Conservation (phyloP, 176 grass and related monocot genomes). For the Ensete ventricosum region DNA sequence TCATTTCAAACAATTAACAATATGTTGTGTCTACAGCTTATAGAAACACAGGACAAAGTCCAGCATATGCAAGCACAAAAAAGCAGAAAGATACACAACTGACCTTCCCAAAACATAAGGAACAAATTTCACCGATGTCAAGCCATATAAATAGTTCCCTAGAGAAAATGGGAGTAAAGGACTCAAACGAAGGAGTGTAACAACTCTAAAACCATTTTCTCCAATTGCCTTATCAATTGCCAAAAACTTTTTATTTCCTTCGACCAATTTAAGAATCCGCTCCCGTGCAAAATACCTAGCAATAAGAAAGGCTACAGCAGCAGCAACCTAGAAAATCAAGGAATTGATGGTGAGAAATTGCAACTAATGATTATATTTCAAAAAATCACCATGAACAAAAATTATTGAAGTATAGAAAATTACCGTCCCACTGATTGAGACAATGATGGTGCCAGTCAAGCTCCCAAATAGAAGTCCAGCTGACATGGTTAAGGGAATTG, state of each 20-base stretch:
- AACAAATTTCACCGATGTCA: slow-evolving; percentile 95
- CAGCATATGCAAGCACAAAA: background rate
- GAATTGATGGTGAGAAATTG: slow-evolving; percentile 29
- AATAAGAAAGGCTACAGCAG: slow-evolving; percentile 78
- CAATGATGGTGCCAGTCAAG: slow-evolving; percentile 79
- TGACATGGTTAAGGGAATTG: slow-evolving; percentile 95
- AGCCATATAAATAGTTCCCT: slow-evolving; percentile 94
- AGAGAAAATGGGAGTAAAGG: slow-evolving; percentile 92
- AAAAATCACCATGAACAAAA: background rate
- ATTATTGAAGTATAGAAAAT: slow-evolving; percentile 20
- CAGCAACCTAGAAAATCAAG: slow-evolving; percentile 61
- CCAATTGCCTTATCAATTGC: slow-evolving; percentile 99
- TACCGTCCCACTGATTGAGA: slow-evolving; percentile 96
- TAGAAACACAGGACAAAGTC: background rate
- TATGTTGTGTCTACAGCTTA: background rate
- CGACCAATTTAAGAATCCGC: slow-evolving; percentile 87
- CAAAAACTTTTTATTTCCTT: slow-evolving; percentile 97
- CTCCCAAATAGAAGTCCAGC: slow-evolving; percentile 84
- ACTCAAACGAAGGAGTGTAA: slow-evolving; percentile 90
- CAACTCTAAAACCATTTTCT: slow-evolving; percentile 94
- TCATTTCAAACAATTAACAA: background rate
- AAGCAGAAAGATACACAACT: slow-evolving; percentile 19
- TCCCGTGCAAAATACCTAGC: slow-evolving; percentile 99
- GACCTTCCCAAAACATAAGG: slow-evolving; percentile 95
- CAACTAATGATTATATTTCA: slow-evolving; percentile 1